These are phyloP conservation scores for Diplodia mutila DNA, from an alignment of 2,329 filamentous ascomycete species.

Conservation along the genomic window DNA sequence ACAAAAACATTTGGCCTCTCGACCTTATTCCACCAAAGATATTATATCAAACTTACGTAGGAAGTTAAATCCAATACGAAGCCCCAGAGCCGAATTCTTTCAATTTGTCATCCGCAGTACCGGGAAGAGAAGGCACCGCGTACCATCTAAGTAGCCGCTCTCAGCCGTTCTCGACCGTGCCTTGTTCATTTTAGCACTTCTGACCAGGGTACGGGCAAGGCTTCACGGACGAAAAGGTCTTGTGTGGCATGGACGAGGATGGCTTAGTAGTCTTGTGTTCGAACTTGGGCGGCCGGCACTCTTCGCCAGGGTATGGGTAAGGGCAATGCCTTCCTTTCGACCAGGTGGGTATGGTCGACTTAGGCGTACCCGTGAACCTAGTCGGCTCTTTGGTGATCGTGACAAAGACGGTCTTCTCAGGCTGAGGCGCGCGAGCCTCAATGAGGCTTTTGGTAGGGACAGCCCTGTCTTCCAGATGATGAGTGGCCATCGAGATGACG, in stretches of 20 bases:
- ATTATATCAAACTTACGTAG: too few species aligned
- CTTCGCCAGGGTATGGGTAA: slow-evolving; percentile 16
- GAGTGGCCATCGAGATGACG: neutral
- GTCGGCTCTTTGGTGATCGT: slow-evolving; percentile 3
- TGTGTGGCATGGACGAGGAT: neutral
- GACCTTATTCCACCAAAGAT: too few species aligned
- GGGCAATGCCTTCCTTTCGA: slow-evolving; percentile 19
- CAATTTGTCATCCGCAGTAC: too few species aligned
- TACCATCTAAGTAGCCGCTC: neutral
- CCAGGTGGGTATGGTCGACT: neutral
- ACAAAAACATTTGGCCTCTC: too few species aligned
- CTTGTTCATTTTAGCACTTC: neutral
- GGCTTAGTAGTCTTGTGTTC: neutral
- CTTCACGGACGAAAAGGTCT: neutral
- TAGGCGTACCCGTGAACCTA: neutral
- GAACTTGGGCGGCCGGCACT: neutral
- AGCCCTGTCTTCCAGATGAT: neutral
- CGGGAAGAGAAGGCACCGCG: neutral
- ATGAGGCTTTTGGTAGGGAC: neutral
- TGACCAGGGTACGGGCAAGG: slow-evolving; percentile 7
- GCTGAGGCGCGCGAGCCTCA: neutral
- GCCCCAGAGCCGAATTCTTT: too few species aligned
- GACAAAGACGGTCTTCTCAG: slow-evolving; percentile 4
- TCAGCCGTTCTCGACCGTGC: too few species aligned
- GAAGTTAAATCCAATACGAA: too few species aligned